phyloP scores from a whole-genome alignment of 1,139 yeast species.

The Scheffersomyces parashehatae region DNA sequence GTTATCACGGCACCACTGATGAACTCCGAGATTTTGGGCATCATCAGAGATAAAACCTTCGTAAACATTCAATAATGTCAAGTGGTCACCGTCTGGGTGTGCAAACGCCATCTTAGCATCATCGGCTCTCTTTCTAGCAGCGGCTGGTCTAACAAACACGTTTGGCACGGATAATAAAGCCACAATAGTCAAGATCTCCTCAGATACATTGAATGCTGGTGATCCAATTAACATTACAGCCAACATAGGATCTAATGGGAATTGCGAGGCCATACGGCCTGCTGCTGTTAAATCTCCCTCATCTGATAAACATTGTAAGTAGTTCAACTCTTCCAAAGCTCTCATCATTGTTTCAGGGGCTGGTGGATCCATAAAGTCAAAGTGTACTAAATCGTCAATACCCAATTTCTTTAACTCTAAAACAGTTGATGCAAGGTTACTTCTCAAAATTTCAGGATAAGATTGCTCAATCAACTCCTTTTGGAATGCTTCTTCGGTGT shows the following conservation, averaged over 20 bases:
- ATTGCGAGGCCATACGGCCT: conserved; percentile 87
- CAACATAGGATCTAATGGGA: conserved; percentile 94
- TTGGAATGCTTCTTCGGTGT: conserved; percentile 95
- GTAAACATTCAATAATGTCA: conserved; percentile 84
- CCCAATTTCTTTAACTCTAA: conserved; percentile 91
- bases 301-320: conserved; percentile 85
- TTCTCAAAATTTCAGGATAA: conserved; percentile 91
- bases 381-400: conserved; percentile 92
- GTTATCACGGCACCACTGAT: conserved; percentile 91
- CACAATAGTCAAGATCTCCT: conserved; percentile 84
- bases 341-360: conserved; percentile 99
- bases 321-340: conserved; percentile 92
- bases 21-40: conserved; percentile 57
- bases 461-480: conserved; percentile 93
- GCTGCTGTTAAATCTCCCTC: conserved; percentile 87
- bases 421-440: conserved; percentile 89
- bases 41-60: conserved; percentile 80
- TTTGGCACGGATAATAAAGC: conserved; percentile 91
- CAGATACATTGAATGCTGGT: conserved; percentile 81
- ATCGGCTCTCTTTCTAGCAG: conserved; percentile 87
- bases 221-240: conserved; percentile 92
- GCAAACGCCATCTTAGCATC: conserved; percentile 87
- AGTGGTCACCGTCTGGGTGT: conserved; percentile 94
- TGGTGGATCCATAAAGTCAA: conserved; percentile 99
- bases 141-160: conserved; percentile 91